phyloP scores from a whole-genome alignment of 306 rosid species.

The Quercus suber region DNA sequence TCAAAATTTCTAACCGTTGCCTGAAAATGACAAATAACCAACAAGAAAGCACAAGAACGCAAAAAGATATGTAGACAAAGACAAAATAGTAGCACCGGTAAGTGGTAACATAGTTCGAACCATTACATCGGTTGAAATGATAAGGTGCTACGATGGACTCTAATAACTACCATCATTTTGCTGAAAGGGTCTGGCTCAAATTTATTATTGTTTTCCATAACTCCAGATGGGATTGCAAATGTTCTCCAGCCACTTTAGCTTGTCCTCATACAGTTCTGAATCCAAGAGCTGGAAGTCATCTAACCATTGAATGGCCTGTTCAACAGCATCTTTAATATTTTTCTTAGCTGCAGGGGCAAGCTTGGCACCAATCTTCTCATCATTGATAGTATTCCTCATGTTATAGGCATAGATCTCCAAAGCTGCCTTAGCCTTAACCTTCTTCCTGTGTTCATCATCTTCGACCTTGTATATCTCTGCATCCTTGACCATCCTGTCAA shows the following conservation, averaged over 20 bases:
- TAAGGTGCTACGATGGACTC: background rate
- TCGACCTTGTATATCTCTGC: slow-evolving; percentile 4
- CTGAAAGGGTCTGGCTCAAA: background rate
- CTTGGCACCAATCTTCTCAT: slow-evolving; percentile 13
- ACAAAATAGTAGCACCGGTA: too few species aligned
- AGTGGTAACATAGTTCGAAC: too few species aligned
- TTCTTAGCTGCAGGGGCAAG: background rate
- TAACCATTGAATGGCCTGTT: slow-evolving; percentile 8
- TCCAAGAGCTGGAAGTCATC: background rate
- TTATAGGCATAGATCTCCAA: slow-evolving; percentile 13
- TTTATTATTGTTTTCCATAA: background rate
- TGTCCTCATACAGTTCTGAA: slow-evolving; percentile 12
- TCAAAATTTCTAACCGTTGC: too few species aligned
- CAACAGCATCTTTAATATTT: slow-evolving; percentile 10
- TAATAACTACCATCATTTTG: background rate
- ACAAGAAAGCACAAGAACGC: too few species aligned
- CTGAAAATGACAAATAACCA: too few species aligned
- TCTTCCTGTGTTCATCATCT: slow-evolving; percentile 19
- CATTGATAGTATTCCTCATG: slow-evolving; percentile 9
- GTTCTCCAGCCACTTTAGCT: slow-evolving; percentile 9
- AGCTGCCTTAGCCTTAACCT: slow-evolving; percentile 6
- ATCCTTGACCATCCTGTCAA: slow-evolving; percentile 7
- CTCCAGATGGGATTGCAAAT: slow-evolving; percentile 12
- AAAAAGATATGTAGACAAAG: too few species aligned
- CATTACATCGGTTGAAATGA: background rate